These are phyloP conservation scores for Cutaneotrichosporon mucoides DNA, from an alignment of 1,284 basidiomycete genomes.

Conservation along the genomic window DNA sequence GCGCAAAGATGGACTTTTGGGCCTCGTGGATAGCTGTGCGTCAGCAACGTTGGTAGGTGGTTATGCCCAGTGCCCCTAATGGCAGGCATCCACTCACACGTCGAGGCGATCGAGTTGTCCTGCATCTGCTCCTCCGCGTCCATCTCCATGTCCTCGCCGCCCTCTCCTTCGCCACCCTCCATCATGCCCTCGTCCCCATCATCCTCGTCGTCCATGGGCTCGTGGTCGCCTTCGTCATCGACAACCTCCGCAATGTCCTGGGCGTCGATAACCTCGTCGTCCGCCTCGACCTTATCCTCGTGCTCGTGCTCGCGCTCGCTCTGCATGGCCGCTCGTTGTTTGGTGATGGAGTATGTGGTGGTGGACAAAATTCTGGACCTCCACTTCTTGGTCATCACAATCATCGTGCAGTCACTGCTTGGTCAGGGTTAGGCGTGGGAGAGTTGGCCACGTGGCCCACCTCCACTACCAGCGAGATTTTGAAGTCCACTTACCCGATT, in stretches of 20 bases:
- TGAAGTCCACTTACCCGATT: background rate
- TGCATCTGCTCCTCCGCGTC: conserved; percentile 22
- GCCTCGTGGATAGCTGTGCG: conserved; percentile 42
- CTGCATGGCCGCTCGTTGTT: background rate
- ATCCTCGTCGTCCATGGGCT: conserved; percentile 53
- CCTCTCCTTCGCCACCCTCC: conserved; percentile 21
- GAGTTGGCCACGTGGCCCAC: background rate
- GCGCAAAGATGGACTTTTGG: conserved; percentile 69
- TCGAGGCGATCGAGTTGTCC: conserved; percentile 28
- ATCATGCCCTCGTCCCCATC: conserved; percentile 44
- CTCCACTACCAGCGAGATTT: conserved; percentile 2
- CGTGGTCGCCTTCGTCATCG: conserved; percentile 61
- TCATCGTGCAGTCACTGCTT: no score
- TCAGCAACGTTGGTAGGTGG: background rate
- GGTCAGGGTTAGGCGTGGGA: background rate
- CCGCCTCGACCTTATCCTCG: conserved; percentile 20
- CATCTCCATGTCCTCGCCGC: conserved; percentile 24
- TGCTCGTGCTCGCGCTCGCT: background rate
- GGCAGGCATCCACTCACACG: conserved; percentile 14
- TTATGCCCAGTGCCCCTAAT: no score
- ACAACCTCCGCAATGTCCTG: conserved; percentile 46
- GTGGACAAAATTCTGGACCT: conserved; percentile 8
- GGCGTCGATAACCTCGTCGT: conserved; percentile 40
- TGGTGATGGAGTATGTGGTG: background rate
- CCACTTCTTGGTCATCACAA: conserved; percentile 2